A percentile compares a stretch with the other conserved stretches of the same genome.
These are phyloP conservation scores for Vickermania spadyakhi DNA, from an alignment of 208 protist species.

Conservation along the genomic window DNA sequence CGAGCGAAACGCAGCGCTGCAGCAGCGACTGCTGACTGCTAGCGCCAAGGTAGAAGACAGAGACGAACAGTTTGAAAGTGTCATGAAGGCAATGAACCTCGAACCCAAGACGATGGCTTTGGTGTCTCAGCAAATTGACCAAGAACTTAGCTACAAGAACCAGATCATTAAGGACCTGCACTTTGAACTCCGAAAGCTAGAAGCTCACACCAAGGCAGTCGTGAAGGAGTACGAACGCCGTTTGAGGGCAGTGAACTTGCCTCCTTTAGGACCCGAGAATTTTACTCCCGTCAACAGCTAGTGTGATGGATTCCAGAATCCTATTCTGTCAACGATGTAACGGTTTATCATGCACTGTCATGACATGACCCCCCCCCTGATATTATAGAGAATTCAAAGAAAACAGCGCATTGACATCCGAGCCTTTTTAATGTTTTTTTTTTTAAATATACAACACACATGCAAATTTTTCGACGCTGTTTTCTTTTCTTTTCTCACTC, in stretches of 20 bases:
- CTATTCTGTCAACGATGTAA: too few species aligned
- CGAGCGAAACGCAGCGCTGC: slow-evolving; percentile 74
- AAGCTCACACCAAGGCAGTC: slow-evolving; percentile 47
- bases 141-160: slow-evolving; percentile 90
- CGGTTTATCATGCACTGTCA: too few species aligned
- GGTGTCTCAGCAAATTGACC: slow-evolving; percentile 88
- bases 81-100: slow-evolving; percentile 89
- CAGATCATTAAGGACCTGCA: slow-evolving; percentile 92
- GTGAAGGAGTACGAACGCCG: slow-evolving; percentile 74
- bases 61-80: slow-evolving; percentile 85
- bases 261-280: slow-evolving; percentile 40
- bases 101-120: slow-evolving; percentile 80
- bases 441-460: slow-evolving; percentile 14
- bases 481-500: slow-evolving; percentile 1
- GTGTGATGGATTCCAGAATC: too few species aligned
- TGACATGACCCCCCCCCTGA: too few species aligned
- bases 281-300: slow-evolving; percentile 10
- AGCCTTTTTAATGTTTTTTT: slow-evolving; percentile 13
- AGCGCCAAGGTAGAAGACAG: slow-evolving; percentile 70
- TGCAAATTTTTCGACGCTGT: slow-evolving; percentile 4
- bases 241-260: slow-evolving; percentile 36
- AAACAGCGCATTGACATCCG: too few species aligned
- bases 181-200: slow-evolving; percentile 90
- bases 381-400: too few species aligned
- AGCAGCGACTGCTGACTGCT: slow-evolving; percentile 70